Evolutionary conservation across 345 rosid species (phyloP).

Genomic region (Gossypium australe): DNA sequence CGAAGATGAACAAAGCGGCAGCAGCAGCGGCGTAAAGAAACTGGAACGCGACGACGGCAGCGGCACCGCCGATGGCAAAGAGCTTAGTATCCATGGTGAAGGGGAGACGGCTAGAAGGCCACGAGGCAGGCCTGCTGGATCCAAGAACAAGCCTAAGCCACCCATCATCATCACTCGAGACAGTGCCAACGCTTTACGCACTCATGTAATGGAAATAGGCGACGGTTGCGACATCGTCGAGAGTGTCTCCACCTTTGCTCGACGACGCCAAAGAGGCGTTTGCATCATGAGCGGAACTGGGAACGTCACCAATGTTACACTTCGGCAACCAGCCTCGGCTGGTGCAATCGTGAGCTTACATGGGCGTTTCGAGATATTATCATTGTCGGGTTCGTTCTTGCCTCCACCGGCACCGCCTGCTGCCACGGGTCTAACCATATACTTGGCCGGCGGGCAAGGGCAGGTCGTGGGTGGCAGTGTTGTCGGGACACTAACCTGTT

Average conservation of each 20-base stretch:
- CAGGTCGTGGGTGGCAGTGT: slow-evolving; percentile 97
- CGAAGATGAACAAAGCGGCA: slow-evolving; percentile 73
- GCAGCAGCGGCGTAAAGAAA: slow-evolving; percentile 55
- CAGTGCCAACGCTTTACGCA: slow-evolving; percentile 91
- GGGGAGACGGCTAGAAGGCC: slow-evolving; percentile 69
- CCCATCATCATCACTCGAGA: slow-evolving; percentile 94
- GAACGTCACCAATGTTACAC: slow-evolving; percentile 79
- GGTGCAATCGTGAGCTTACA: slow-evolving; percentile 83
- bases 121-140: slow-evolving; percentile 92
- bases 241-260: slow-evolving; percentile 80
- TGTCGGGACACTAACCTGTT: slow-evolving; percentile 72
- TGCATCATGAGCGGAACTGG: slow-evolving; percentile 97
- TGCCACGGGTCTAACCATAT: slow-evolving; percentile 87
- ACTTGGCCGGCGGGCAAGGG: slow-evolving; percentile 93
- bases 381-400: slow-evolving; percentile 82
- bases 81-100: slow-evolving; percentile 29
- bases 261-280: slow-evolving; percentile 87
- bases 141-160: slow-evolving; percentile 91
- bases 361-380: slow-evolving; percentile 93
- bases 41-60: slow-evolving; percentile 47
- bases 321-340: slow-evolving; percentile 91
- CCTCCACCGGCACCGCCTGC: slow-evolving; percentile 98
- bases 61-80: slow-evolving; percentile 43
- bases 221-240: slow-evolving; percentile 94
- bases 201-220: slow-evolving; percentile 93